Base-by-base conservation (phyloP, 495 filamentous ascomycete genomes). In the Hypoxylon cercidicola region DNA sequence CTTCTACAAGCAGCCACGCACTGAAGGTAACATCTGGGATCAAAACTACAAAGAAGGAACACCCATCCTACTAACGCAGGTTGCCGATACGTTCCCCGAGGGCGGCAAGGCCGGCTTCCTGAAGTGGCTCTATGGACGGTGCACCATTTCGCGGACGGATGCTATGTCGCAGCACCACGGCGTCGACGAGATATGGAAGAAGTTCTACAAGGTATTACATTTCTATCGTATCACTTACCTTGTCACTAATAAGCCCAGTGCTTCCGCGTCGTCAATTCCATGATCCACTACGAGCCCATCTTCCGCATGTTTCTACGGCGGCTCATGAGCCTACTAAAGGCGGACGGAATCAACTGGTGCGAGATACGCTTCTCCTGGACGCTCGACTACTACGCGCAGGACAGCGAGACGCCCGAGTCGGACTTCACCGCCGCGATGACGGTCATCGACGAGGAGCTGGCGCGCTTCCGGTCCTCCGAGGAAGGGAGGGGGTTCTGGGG, bases 221-320 rank as follows among this genome's bases (percentile, higher is more conserved):
- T n/a, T n/a, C n/a, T n/a, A n/a, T n/a, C n/a, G n/a, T n/a, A n/a
- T n/a, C n/a, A n/a, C n/a, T n/a, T n/a, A n/a, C n/a, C n/a, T n/a
- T n/a, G n/a, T n/a, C n/a, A n/a, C n/a, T n/a, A n/a, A n/a, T n/a
- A n/a, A n/a, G n/a, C n/a, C n/a, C n/a, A n/a, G n/a, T 87, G 85
- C 45, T 95, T 97, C 74, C 76, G 78, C 0, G 81, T 93, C 1
- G 78, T 97, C 25, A 82, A 84, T 21, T 88, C 86, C 5, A 83
- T 97, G 21, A 75, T 96, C 15, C 90, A 86, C 77, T 97, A 97
- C 75, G 95, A 98, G 74, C 93, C 95, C 0, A 92, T 99, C 53
- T 93, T 92, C 77, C 88, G 92, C 20, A 78, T 79, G 21, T 94
- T 90, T 66, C 75, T 97, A 61, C 82, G 80, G 12, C 81, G 84